phyloP scores from a whole-genome alignment of 139 green algal species.

The Haematococcus lacustris region DNA sequence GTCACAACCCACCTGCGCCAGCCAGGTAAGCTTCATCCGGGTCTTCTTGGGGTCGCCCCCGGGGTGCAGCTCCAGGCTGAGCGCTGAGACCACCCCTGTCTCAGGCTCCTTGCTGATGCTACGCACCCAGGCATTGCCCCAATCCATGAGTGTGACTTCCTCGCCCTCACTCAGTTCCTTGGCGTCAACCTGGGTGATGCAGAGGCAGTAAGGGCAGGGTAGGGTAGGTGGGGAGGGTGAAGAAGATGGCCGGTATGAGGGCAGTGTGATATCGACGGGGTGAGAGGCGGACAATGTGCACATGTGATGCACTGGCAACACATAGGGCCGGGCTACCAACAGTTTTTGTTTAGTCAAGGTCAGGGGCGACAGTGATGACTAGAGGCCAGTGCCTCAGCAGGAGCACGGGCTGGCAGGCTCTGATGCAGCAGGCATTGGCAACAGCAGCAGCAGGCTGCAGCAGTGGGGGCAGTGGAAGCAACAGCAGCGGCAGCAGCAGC shows the following conservation, averaged over 20 bases:
- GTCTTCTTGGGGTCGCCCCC: conserved; percentile 92
- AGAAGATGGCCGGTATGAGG: background rate
- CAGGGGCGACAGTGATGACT: too few species aligned
- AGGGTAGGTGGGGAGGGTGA: background rate
- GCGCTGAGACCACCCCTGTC: conserved; percentile 27
- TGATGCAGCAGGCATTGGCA: background rate
- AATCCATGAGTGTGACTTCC: conserved; percentile 97
- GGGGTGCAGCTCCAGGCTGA: conserved; percentile 70
- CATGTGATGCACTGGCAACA: background rate
- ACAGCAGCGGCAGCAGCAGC: too few species aligned
- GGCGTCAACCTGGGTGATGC: conserved; percentile 56
- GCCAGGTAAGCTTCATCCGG: conserved; percentile 96
- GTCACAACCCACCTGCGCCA: conserved; percentile 30
- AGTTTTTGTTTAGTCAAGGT: too few species aligned
- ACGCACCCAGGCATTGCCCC: conserved; percentile 84
- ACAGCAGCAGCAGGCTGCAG: background rate
- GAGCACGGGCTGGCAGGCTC: background rate
- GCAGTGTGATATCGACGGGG: background rate
- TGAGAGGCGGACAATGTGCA: background rate
- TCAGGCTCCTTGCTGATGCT: conserved; percentile 25
- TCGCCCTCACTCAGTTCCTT: conserved; percentile 67
- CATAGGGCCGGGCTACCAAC: background rate
- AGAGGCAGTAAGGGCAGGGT: background rate
- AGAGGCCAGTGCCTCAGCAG: too few species aligned
- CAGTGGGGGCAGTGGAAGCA: background rate